These are phyloP conservation scores for Microdochium trichocladiopsis DNA, from an alignment of 2,329 filamentous ascomycete species.

Conservation along the genomic window DNA sequence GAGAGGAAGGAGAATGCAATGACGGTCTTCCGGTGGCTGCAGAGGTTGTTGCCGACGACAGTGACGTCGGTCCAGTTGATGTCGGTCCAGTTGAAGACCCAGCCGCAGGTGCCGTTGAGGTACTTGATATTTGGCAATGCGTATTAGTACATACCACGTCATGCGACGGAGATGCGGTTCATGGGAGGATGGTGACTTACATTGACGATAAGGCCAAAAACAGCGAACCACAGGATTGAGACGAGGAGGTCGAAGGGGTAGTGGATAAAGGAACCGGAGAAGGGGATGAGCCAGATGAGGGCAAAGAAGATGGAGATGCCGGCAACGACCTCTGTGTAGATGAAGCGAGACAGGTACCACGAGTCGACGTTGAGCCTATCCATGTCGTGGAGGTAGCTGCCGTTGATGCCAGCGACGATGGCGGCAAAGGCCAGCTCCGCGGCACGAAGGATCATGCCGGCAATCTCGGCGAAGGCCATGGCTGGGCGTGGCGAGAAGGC, in stretches of 20 bases:
- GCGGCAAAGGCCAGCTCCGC: conserved; percentile 63
- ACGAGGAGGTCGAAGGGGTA: conserved; percentile 67
- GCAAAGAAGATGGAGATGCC: conserved; percentile 61
- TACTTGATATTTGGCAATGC: conserved; percentile 19
- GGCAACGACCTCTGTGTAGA: conserved; percentile 69
- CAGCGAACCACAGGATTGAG: conserved; percentile 62
- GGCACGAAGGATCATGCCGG: conserved; percentile 51
- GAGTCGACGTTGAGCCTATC: conserved; percentile 28
- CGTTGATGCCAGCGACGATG: conserved; percentile 65
- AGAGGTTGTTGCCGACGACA: conserved; percentile 40
- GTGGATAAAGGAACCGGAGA: conserved; percentile 58
- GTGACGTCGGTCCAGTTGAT: conserved; percentile 52
- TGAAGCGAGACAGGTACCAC: conserved; percentile 57
- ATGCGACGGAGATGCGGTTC: too few relatives aligned
- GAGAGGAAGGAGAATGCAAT: conserved; percentile 68
- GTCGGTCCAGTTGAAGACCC: conserved; percentile 52
- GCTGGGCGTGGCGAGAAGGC: not conserved
- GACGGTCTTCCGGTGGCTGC: conserved; percentile 62
- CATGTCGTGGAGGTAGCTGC: conserved; percentile 52
- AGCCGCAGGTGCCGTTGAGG: conserved; percentile 42
- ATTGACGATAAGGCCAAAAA: conserved; percentile 60
- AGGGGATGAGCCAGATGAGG: conserved; percentile 67
- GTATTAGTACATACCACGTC: conserved; percentile 1
- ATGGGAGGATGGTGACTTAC: conserved; percentile 28
- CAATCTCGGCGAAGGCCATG: conserved; percentile 46